These are phyloP conservation scores for Pyrenophora tritici-repentis DNA, from an alignment of 2,329 filamentous ascomycete species.

Conservation along the genomic window DNA sequence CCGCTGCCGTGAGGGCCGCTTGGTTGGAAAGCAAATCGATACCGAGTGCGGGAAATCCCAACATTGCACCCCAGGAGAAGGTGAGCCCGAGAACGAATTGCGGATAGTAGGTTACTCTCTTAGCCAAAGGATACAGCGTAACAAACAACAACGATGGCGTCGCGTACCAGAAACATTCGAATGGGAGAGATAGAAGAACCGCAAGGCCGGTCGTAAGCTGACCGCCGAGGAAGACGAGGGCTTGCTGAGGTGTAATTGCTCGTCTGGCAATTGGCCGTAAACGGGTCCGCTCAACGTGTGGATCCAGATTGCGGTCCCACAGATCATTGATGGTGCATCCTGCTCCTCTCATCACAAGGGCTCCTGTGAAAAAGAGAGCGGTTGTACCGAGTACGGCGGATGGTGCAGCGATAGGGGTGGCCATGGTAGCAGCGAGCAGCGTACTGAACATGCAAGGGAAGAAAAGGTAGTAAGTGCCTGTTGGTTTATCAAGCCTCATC, in stretches of 20 bases:
- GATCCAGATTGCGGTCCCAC: slow-evolving; percentile 86
- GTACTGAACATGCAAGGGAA: slow-evolving; percentile 86
- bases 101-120: slow-evolving; percentile 85
- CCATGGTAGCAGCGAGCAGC: slow-evolving; percentile 74
- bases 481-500: slow-evolving; percentile 78
- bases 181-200: slow-evolving; percentile 76
- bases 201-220: slow-evolving; percentile 76
- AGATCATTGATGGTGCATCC: slow-evolving; percentile 91
- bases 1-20: slow-evolving; percentile 67
- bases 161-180: slow-evolving; percentile 74
- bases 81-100: slow-evolving; percentile 82
- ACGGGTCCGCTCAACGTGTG: slow-evolving; percentile 75
- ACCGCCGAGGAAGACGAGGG: slow-evolving; percentile 72
- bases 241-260: slow-evolving; percentile 74
- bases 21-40: slow-evolving; percentile 71
- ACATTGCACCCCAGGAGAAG: slow-evolving; percentile 86
- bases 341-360: slow-evolving; percentile 83
- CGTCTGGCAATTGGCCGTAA: slow-evolving; percentile 80
- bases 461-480: slow-evolving; percentile 83
- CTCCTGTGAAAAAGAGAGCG: slow-evolving; percentile 73
- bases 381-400: slow-evolving; percentile 67
- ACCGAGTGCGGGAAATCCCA: slow-evolving; percentile 84
- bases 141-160: slow-evolving; percentile 77
- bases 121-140: slow-evolving; percentile 78
- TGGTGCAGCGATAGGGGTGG: slow-evolving; percentile 64